Percentiles rank a stretch among this genome's conserved stretches.
Conservation (phyloP, 805 yeast genomes). For the Kazachstania psychrophila region DNA sequence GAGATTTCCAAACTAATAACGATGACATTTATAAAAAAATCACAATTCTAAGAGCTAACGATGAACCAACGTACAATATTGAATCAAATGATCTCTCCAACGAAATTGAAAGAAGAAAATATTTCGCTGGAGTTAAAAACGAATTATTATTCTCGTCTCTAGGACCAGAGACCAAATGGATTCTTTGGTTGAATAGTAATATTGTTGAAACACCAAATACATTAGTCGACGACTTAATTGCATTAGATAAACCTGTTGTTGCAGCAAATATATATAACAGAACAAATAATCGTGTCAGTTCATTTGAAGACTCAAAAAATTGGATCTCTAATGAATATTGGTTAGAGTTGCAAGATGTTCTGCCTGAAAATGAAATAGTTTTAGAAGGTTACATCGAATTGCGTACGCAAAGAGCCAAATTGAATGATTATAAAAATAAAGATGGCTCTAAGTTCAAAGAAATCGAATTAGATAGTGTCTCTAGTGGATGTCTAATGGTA, state of each 20-base stretch:
- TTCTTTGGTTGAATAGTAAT: slow-evolving; percentile 90
- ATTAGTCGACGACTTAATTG: slow-evolving; percentile 70
- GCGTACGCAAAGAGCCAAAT: slow-evolving; percentile 81
- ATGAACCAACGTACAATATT: slow-evolving; percentile 35
- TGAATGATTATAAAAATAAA: slow-evolving; percentile 72
- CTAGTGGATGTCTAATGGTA: slow-evolving; percentile 87
- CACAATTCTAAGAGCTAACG: slow-evolving; percentile 79
- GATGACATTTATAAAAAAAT: slow-evolving; percentile 44
- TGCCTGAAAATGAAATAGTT: slow-evolving; percentile 77
- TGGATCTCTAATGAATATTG: slow-evolving; percentile 83
- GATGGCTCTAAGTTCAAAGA: slow-evolving; percentile 52
- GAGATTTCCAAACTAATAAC: slow-evolving; percentile 50
- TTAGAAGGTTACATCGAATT: slow-evolving; percentile 85
- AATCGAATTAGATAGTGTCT: slow-evolving; percentile 87
- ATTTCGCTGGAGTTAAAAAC: slow-evolving; percentile 87
- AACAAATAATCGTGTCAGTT: slow-evolving; percentile 43
- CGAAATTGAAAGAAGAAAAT: slow-evolving; percentile 67
- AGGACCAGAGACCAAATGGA: slow-evolving; percentile 81
- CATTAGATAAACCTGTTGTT: slow-evolving; percentile 71
- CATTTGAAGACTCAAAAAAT: slow-evolving; percentile 85
- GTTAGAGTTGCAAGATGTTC: slow-evolving; percentile 48
- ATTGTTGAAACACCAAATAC: slow-evolving; percentile 78
- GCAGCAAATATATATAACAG: slow-evolving; percentile 87
- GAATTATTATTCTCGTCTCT: slow-evolving; percentile 76
- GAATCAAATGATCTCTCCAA: slow-evolving; percentile 79